phyloP scores from a whole-genome alignment of 2,329 filamentous ascomycete species.

The Aspergillus alliaceus region DNA sequence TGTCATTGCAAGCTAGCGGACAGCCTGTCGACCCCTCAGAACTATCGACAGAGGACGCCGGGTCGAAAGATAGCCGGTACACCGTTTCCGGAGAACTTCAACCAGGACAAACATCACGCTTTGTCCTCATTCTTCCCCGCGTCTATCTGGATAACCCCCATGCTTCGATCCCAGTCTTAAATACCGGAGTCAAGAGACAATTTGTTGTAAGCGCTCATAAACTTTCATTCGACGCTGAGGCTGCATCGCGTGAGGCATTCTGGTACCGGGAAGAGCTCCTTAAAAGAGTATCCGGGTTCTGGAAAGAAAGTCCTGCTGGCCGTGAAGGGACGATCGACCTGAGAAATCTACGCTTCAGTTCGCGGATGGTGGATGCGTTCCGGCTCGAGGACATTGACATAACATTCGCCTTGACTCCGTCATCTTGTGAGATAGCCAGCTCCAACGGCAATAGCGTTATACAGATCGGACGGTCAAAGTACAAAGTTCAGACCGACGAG shows the following conservation, averaged over 20 bases:
- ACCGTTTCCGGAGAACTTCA: constrained; percentile 50
- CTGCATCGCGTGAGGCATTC: constrained; percentile 76
- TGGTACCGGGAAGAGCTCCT: constrained; percentile 88
- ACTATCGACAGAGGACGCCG: constrained; percentile 17
- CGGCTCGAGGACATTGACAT: constrained; percentile 77
- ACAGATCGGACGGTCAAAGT: constrained; percentile 48
- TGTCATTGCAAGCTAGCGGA: constrained; percentile 57
- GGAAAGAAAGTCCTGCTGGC: constrained; percentile 62
- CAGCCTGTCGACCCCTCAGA: constrained; percentile 13
- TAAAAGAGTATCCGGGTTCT: constrained; percentile 67
- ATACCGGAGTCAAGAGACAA: constrained; percentile 80
- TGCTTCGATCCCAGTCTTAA: constrained; percentile 74
- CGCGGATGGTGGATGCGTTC: constrained; percentile 79
- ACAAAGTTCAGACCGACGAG: constrained; percentile 54
- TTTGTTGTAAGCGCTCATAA: constrained; percentile 84
- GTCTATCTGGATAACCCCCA: constrained; percentile 76
- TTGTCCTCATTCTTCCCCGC: constrained; percentile 73
- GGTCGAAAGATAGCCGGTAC: constrained; percentile 22
- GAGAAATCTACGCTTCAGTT: constrained; percentile 69
- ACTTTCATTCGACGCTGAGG: constrained; percentile 76
- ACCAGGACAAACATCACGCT: constrained; percentile 65
- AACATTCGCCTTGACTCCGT: constrained; percentile 46
- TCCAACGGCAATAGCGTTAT: constrained; percentile 23
- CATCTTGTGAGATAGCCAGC: constrained; percentile 24
- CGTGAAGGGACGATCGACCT: constrained; percentile 72